phyloP scores from a whole-genome alignment of 208 protist genomes.

The Leishmania gerbilli region DNA sequence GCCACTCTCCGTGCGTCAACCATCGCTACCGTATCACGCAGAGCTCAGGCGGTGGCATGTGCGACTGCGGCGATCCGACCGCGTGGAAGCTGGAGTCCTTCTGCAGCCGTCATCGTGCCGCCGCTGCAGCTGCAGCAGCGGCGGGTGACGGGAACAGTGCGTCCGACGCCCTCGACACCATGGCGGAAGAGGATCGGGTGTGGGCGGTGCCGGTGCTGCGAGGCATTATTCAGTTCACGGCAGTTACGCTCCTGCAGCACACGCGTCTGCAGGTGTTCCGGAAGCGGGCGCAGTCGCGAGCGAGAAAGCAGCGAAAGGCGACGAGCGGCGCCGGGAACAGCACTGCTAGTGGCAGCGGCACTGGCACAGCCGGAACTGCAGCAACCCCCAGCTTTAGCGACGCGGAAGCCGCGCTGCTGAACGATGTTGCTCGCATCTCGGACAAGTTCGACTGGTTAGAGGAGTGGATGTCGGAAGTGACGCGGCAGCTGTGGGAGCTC shows the following conservation, averaged over 20 bases:
- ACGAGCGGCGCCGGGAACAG: not conserved
- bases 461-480: constrained; percentile 22
- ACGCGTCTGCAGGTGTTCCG: constrained; percentile 8
- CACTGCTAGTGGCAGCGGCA: not conserved
- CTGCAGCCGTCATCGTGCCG: constrained; percentile 56
- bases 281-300: constrained; percentile 3
- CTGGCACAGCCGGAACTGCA: not conserved
- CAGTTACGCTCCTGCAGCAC: constrained; percentile 36
- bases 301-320: not conserved
- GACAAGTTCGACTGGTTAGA: constrained; percentile 33
- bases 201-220: constrained; percentile 54
- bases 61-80: constrained; percentile 94
- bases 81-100: constrained; percentile 77
- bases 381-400: not conserved
- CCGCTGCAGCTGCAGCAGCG: not conserved
- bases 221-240: constrained; percentile 46
- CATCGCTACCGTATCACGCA: constrained; percentile 72
- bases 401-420: constrained; percentile 20
- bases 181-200: constrained; percentile 23
- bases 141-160: not conserved
- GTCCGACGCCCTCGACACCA: constrained; percentile 16
- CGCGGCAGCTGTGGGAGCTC: constrained; percentile 17
- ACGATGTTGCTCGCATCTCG: constrained; percentile 17
- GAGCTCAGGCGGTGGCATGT: constrained; percentile 84
- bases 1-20: constrained; percentile 72